These are phyloP conservation scores for Rhodotorula diobovata DNA, from an alignment of 768 basidiomycete species.

Conservation along the genomic window DNA sequence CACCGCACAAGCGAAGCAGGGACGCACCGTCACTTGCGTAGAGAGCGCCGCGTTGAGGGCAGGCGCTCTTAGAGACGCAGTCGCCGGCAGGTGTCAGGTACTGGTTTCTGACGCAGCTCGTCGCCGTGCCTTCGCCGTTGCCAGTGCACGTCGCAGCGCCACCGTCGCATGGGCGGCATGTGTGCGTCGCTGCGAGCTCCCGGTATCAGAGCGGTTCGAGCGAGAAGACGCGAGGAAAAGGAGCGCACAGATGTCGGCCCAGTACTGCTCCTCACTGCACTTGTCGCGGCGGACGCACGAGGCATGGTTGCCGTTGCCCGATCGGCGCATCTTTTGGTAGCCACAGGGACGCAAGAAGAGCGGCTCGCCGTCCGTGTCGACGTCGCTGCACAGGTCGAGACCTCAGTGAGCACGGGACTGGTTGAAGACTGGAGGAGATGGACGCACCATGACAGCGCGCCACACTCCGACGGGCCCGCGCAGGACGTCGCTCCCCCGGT, in stretches of 20 bases:
- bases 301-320: too few relatives aligned
- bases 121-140: not conserved
- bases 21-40: too few relatives aligned
- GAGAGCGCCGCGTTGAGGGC: too few relatives aligned
- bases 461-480: not conserved
- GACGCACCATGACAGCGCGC: not conserved
- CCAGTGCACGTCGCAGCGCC: not conserved
- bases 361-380: not conserved
- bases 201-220: not conserved
- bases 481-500: not conserved
- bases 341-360: too few relatives aligned
- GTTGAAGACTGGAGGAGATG: not conserved
- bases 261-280: too few relatives aligned
- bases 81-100: too few relatives aligned
- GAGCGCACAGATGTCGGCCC: not conserved
- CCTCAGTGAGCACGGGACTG: not conserved
- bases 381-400: not conserved
- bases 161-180: not conserved
- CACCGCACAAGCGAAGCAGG: too few relatives aligned
- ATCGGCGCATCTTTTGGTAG: too few relatives aligned
- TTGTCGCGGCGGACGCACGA: too few relatives aligned
- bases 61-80: too few relatives aligned
- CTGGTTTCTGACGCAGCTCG: not conserved
- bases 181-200: too few relatives aligned
- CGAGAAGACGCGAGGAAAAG: not conserved